Evolutionary conservation across 306 rosid genomes (phyloP).

Genomic region (Malus asiatica): DNA sequence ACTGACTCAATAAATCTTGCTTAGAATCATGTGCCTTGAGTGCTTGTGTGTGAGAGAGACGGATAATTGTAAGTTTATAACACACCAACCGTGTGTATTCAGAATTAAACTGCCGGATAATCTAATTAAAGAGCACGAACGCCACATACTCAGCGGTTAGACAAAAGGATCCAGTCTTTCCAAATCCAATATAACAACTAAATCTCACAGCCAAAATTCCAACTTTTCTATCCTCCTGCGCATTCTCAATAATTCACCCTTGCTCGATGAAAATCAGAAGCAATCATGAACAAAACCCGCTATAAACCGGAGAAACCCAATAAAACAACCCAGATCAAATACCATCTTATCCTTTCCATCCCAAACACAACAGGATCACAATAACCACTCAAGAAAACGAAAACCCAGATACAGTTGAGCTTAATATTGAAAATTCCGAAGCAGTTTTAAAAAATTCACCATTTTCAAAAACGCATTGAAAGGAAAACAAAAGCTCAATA

Average conservation of each 20-base stretch:
- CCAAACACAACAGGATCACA: slow-evolving; percentile 2
- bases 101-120: not conserved
- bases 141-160: not conserved
- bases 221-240: not conserved
- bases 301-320: not conserved
- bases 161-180: not conserved
- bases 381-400: not conserved
- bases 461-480: not conserved
- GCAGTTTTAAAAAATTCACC: not conserved
- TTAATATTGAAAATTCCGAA: not conserved
- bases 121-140: not conserved
- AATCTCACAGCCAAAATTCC: not conserved
- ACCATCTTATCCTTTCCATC: slow-evolving; percentile 4
- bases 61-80: not conserved
- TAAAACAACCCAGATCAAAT: slow-evolving; percentile 16
- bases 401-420: not conserved
- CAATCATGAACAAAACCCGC: not conserved
- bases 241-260: not conserved
- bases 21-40: not conserved
- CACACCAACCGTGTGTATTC: not conserved
- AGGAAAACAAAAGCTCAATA: not conserved
- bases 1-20: not conserved
- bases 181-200: not conserved
- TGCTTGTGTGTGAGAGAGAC: not conserved
- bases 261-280: not conserved